These are phyloP conservation scores for Wickerhamiella galacta DNA, from an alignment of 805 yeast species.

Conservation along the genomic window DNA sequence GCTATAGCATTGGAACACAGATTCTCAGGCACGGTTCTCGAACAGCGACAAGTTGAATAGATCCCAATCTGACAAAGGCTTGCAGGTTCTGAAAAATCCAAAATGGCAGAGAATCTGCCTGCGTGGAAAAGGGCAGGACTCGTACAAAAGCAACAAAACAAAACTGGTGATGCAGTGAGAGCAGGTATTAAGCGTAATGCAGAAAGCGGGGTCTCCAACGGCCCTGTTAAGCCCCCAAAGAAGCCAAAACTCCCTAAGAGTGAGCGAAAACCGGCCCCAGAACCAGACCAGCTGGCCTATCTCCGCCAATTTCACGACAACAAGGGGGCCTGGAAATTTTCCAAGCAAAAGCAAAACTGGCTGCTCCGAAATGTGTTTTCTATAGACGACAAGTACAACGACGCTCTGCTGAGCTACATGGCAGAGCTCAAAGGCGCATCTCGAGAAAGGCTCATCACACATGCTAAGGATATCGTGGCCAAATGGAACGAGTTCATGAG, in stretches of 20 bases:
- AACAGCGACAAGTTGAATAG: too few relatives aligned
- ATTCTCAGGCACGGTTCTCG: too few relatives aligned
- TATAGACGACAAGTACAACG: slow-evolving; percentile 34
- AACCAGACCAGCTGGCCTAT: slow-evolving; percentile 56
- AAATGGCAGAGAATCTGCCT: slow-evolving; percentile 28
- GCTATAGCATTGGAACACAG: too few relatives aligned
- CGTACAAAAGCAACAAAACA: slow-evolving; percentile 31
- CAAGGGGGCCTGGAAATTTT: slow-evolving; percentile 57
- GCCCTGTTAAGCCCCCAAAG: slow-evolving; percentile 45
- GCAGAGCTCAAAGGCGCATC: slow-evolving; percentile 58
- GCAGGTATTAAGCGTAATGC: slow-evolving; percentile 17
- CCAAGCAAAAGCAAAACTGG: slow-evolving; percentile 81
- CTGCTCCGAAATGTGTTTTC: slow-evolving; percentile 41
- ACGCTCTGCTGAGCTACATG: slow-evolving; percentile 34
- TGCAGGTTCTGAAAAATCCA: too few relatives aligned
- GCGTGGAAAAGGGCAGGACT: slow-evolving; percentile 76
- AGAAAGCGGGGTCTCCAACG: slow-evolving; percentile 10
- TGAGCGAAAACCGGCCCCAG: slow-evolving; percentile 56
- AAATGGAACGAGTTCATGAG: slow-evolving; percentile 40
- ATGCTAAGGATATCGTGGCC: slow-evolving; percentile 30
- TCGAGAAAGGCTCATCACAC: slow-evolving; percentile 36
- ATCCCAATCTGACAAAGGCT: too few relatives aligned
- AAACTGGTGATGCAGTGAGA: slow-evolving; percentile 19
- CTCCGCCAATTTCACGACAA: slow-evolving; percentile 42
- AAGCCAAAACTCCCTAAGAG: slow-evolving; percentile 50